Evolutionary conservation across 2,329 filamentous ascomycete species (phyloP).

Genomic region (Calonectria pauciramosa): DNA sequence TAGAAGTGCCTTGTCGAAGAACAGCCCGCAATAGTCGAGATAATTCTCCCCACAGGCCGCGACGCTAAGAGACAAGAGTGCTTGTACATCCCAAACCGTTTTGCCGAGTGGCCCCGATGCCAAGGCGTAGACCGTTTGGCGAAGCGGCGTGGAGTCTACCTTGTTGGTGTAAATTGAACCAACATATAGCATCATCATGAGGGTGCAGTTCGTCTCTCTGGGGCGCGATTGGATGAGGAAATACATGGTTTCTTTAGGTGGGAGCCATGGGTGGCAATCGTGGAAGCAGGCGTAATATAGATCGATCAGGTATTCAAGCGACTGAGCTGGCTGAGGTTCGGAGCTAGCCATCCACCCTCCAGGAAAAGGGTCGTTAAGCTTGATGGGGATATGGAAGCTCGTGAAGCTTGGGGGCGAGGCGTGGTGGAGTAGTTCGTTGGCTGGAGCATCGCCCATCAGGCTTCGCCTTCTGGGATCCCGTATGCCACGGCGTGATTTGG

Average conservation of each 20-base stretch:
- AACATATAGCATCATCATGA: constrained; percentile 36
- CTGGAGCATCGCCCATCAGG: constrained; percentile 21
- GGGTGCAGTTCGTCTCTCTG: constrained; percentile 22
- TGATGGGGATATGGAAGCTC: constrained; percentile 1
- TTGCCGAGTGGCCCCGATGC: constrained; percentile 23
- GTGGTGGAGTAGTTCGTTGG: constrained; percentile 18
- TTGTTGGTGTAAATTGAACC: constrained; percentile 36
- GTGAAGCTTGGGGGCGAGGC: constrained; percentile 29
- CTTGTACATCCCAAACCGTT: constrained; percentile 43
- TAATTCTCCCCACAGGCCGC: constrained; percentile 32
- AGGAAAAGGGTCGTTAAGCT: constrained; percentile 13
- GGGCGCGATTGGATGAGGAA: constrained; percentile 16
- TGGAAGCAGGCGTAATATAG: constrained; percentile 44
- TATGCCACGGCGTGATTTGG: constrained; percentile 38
- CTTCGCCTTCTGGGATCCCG: constrained; percentile 33
- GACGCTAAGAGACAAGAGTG: constrained; percentile 37
- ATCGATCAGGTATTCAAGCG: constrained; percentile 27
- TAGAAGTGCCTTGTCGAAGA: constrained; percentile 26
- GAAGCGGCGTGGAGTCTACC: constrained; percentile 24
- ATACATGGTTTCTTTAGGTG: constrained; percentile 31
- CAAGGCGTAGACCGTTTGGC: constrained; percentile 31
- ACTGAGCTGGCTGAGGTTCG: neutral
- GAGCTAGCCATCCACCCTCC: constrained; percentile 25
- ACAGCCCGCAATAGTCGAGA: neutral
- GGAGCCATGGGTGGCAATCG: constrained; percentile 40